A percentile compares a stretch with the other conserved stretches of the same genome.
Evolutionary conservation across 148 eudicot genomes (phyloP).

Genomic region (Rhododendron henanense): DNA sequence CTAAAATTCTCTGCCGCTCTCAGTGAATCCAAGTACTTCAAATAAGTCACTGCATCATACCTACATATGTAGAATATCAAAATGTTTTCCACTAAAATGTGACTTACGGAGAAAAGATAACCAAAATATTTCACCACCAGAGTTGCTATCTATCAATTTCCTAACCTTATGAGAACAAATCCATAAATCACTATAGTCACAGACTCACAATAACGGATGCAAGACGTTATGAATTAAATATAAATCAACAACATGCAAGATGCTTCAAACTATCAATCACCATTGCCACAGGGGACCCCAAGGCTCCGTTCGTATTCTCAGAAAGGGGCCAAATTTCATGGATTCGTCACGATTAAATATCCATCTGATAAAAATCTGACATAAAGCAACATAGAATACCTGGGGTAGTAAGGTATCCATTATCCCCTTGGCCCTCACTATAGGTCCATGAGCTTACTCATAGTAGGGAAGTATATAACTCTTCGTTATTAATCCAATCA

Average conservation of each 20-base stretch:
- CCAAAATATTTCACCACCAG: neutral
- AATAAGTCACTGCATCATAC: slow-evolving; percentile 96
- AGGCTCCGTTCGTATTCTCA: neutral
- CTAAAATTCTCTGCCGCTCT: slow-evolving; percentile 98
- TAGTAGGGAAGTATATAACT: neutral
- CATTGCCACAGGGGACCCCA: neutral
- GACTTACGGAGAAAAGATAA: slow-evolving; percentile 1
- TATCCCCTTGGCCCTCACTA: neutral
- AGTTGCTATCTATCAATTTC: neutral
- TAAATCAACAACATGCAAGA: neutral
- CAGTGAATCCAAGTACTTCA: slow-evolving; percentile 97
- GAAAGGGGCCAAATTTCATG: neutral
- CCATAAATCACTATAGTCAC: neutral
- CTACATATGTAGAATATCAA: slow-evolving; percentile 33
- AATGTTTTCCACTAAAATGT: slow-evolving; percentile 2
- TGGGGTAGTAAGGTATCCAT: neutral
- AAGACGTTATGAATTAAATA: neutral
- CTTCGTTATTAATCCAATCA: neutral
- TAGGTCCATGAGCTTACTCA: neutral
- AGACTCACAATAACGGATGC: neutral
- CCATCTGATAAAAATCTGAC: neutral
- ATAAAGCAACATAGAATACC: neutral
- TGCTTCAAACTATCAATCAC: slow-evolving; percentile 2
- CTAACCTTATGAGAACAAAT: neutral
- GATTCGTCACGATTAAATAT: neutral